Evolutionary conservation across 805 yeast species (phyloP).

Genomic region (Metschnikowia picachoensis): DNA sequence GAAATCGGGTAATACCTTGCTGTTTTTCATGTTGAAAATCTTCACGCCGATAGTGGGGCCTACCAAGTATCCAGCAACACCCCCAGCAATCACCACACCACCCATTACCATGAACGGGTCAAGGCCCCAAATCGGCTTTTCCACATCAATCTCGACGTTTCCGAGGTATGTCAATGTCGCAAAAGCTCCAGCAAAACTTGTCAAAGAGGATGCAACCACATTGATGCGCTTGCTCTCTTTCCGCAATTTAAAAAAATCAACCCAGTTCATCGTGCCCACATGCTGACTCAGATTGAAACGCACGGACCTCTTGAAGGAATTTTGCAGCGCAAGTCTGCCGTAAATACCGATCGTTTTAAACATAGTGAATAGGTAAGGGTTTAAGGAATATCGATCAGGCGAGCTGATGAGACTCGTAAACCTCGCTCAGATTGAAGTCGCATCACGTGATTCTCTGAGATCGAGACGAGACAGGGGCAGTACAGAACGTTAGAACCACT

Average conservation of each 20-base stretch:
- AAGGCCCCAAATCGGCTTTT: constrained; percentile 79
- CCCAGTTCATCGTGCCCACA: constrained; percentile 55
- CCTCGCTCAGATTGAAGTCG: no score
- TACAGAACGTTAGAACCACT: no score
- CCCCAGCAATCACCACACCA: constrained; percentile 68
- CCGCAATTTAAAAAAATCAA: constrained; percentile 71
- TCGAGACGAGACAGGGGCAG: no score
- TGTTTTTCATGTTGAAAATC: constrained; percentile 56
- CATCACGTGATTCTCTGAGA: no score
- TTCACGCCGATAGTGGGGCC: constrained; percentile 82
- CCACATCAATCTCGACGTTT: constrained; percentile 81
- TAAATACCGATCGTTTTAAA: constrained; percentile 15
- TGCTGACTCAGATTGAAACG: constrained; percentile 23
- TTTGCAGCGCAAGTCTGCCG: constrained; percentile 7
- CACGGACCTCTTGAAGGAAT: constrained; percentile 2
- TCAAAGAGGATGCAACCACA: constrained; percentile 58
- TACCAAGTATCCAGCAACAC: constrained; percentile 70
- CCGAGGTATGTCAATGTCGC: constrained; percentile 74
- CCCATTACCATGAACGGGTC: constrained; percentile 83
- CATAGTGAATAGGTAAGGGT: background rate
- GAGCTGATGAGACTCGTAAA: no score
- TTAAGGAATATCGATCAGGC: background rate
- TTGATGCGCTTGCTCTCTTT: constrained; percentile 72
- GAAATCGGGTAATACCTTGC: constrained; percentile 44
- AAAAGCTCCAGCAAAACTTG: constrained; percentile 63